These are phyloP conservation scores for Mariannaea sp. DNA, from an alignment of 2,329 filamentous ascomycete species.

Conservation along the genomic window DNA sequence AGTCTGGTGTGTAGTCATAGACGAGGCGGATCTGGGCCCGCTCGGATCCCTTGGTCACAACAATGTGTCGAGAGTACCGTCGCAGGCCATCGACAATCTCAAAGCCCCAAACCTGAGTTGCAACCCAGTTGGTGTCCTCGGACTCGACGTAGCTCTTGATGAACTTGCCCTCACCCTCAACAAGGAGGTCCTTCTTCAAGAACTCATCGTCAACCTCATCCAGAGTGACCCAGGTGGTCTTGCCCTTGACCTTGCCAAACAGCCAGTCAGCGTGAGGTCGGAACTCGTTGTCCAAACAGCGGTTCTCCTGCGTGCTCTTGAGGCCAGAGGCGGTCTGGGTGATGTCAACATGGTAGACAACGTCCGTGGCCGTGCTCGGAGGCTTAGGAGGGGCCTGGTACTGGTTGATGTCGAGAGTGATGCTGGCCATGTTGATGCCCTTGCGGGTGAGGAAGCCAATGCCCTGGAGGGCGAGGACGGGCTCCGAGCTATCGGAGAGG, in stretches of 20 bases:
- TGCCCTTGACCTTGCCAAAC: slow-evolving; percentile 73
- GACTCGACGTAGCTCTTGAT: slow-evolving; percentile 68
- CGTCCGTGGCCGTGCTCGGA: slow-evolving; percentile 46
- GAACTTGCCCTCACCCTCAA: slow-evolving; percentile 63
- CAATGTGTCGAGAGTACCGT: slow-evolving; percentile 57
- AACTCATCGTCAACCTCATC: slow-evolving; percentile 60
- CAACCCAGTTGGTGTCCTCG: slow-evolving; percentile 58
- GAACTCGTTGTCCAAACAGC: slow-evolving; percentile 55
- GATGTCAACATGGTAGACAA: slow-evolving; percentile 68
- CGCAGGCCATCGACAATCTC: slow-evolving; percentile 58
- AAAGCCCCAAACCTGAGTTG: slow-evolving; percentile 65
- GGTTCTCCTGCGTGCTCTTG: slow-evolving; percentile 64
- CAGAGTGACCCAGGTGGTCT: slow-evolving; percentile 55
- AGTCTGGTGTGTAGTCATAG: slow-evolving; percentile 54
- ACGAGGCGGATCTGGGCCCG: slow-evolving; percentile 57
- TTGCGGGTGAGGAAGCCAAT: slow-evolving; percentile 75
- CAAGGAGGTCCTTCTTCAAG: slow-evolving; percentile 63
- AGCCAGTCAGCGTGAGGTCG: slow-evolving; percentile 77
- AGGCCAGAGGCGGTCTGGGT: slow-evolving; percentile 75
- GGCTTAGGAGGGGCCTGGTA: slow-evolving; percentile 52
- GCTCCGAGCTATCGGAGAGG: slow-evolving; percentile 71
- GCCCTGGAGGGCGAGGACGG: slow-evolving; percentile 73
- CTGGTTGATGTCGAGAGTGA: slow-evolving; percentile 68
- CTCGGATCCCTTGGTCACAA: slow-evolving; percentile 57
- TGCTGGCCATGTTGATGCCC: slow-evolving; percentile 68